These are phyloP conservation scores for Discostella stelligeroides DNA, from an alignment of 108 stramenopile genomes.

Conservation along the genomic window DNA sequence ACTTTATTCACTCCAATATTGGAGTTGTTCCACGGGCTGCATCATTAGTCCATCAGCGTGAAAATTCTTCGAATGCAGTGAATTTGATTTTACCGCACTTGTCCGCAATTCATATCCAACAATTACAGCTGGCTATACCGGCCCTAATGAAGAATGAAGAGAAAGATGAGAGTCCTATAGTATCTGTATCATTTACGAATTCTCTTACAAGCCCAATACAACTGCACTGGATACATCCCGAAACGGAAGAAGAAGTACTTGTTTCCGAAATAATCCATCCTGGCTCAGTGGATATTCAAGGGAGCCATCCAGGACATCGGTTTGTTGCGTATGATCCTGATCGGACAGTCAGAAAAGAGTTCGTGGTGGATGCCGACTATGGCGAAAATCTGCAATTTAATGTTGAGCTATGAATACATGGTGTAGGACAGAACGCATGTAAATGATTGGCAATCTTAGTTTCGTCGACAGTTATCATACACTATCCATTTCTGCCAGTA, in stretches of 20 bases:
- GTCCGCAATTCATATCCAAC: constrained; percentile 31
- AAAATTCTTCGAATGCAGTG: constrained; percentile 53
- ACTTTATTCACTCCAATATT: constrained; percentile 20
- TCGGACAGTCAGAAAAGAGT: constrained; percentile 30
- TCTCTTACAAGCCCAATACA: constrained; percentile 49
- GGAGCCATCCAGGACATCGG: constrained; percentile 55
- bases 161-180: constrained; percentile 7
- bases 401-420: constrained; percentile 40
- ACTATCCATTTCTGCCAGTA: constrained; percentile 53
- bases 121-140: constrained; percentile 38
- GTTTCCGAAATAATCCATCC: constrained; percentile 36
- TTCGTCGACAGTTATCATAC: neutral
- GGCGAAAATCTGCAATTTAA: constrained; percentile 40
- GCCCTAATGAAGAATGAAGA: constrained; percentile 59
- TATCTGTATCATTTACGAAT: constrained; percentile 57
- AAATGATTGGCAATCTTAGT: neutral
- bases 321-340: constrained; percentile 58
- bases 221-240: constrained; percentile 52
- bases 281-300: constrained; percentile 36
- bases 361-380: constrained; percentile 34
- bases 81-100: constrained; percentile 42
- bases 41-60: constrained; percentile 29
- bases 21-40: constrained; percentile 42
- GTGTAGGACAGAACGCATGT: neutral
- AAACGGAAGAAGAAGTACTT: constrained; percentile 49